A percentile compares a stretch with the other conserved stretches of the same genome.
These are phyloP conservation scores for Myxozyma kluyveri DNA, from an alignment of 805 yeast species.

Conservation along the genomic window DNA sequence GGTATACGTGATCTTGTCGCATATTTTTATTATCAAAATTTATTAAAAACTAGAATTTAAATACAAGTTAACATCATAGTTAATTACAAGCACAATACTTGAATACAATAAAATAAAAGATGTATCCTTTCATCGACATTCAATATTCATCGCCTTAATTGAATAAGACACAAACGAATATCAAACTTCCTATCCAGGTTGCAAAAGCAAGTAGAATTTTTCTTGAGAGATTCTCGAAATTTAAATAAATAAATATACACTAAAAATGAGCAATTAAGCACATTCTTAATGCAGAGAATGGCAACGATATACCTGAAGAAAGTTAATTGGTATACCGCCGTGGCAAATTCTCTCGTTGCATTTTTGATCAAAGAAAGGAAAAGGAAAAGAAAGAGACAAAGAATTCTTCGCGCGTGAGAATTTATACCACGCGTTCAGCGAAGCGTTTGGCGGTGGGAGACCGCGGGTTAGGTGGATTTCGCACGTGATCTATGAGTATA, in stretches of 20 bases:
- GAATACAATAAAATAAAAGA: not conserved
- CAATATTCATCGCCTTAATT: slow-evolving; percentile 30
- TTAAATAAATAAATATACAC: not conserved
- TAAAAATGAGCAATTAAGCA: too few relatives aligned
- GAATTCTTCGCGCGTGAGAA: too few relatives aligned
- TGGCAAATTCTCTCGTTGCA: slow-evolving; percentile 29
- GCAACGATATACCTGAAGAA: slow-evolving; percentile 24
- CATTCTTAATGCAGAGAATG: slow-evolving; percentile 15
- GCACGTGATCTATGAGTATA: too few relatives aligned
- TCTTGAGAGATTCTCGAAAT: slow-evolving; percentile 24
- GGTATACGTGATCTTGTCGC: too few relatives aligned
- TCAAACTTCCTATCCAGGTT: slow-evolving; percentile 31
- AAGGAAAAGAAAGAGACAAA: slow-evolving; percentile 3
- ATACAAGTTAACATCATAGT: too few relatives aligned
- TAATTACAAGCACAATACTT: too few relatives aligned
- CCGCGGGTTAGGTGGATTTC: not conserved
- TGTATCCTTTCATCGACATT: slow-evolving; percentile 31
- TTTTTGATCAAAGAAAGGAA: slow-evolving; percentile 26
- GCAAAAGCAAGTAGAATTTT: not conserved
- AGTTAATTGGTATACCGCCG: slow-evolving; percentile 17
- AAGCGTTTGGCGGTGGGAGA: not conserved
- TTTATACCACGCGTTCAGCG: not conserved
- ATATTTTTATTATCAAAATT: too few relatives aligned
- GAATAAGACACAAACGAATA: slow-evolving; percentile 27
- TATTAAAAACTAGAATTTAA: too few relatives aligned